Conservation (phyloP, 208 protist species). For the Acanthamoeba lenticulata region DNA sequence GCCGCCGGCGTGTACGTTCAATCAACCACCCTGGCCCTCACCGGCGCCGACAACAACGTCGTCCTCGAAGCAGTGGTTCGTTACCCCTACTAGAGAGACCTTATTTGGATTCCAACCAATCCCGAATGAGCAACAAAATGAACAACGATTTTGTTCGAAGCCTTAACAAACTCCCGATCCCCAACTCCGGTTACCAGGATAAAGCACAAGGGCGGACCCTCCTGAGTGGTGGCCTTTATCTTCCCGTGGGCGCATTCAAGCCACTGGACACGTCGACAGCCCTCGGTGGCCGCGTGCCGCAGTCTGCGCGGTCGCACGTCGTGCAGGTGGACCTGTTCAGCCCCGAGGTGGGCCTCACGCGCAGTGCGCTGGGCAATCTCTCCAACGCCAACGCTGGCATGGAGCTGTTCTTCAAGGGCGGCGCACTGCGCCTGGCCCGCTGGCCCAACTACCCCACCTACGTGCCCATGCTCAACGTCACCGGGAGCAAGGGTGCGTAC, state of each 20-base stretch:
- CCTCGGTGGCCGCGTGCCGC: neutral
- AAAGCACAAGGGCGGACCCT: neutral
- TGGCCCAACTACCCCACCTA: constrained; percentile 34
- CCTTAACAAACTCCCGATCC: no score
- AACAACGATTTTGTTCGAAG: no score
- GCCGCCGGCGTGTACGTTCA: neutral
- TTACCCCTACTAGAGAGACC: neutral
- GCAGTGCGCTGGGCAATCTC: neutral
- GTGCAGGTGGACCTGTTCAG: neutral
- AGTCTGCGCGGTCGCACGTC: neutral
- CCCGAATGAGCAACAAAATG: no score
- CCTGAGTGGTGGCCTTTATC: neutral
- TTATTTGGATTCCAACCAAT: neutral
- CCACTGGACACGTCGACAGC: neutral
- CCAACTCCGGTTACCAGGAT: neutral
- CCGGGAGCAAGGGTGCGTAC: neutral
- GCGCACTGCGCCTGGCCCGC: neutral
- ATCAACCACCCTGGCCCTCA: neutral
- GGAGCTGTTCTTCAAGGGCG: constrained; percentile 56
- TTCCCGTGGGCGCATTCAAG: neutral
- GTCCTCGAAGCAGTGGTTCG: neutral
- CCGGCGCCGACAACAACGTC: neutral
- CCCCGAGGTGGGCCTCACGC: neutral
- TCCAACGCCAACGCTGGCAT: neutral
- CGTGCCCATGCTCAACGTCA: neutral